phyloP scores from a whole-genome alignment of 176 grass and related monocot genomes.

The Paspalum notatum region DNA sequence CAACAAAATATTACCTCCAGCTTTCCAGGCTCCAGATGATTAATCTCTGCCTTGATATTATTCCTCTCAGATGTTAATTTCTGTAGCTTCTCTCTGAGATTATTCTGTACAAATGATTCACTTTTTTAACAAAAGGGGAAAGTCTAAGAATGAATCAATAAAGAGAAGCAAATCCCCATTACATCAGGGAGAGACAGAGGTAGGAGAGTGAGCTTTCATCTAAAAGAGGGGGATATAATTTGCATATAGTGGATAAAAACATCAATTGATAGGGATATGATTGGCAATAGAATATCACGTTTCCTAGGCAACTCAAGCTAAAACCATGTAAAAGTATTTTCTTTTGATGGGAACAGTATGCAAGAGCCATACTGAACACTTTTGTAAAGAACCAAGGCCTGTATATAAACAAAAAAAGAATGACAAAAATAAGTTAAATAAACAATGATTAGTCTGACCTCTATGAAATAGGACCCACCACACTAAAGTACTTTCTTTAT shows the following conservation, averaged over 20 bases:
- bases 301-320: too few species aligned
- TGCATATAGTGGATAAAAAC: background rate
- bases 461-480: background rate
- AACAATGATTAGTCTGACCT: background rate
- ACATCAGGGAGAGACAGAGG: background rate
- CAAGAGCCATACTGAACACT: background rate
- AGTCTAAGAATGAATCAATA: constrained; percentile 2
- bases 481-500: background rate
- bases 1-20: constrained; percentile 63
- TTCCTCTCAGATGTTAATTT: constrained; percentile 73
- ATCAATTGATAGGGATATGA: constrained; percentile 2
- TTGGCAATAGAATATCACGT: too few species aligned
- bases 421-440: background rate
- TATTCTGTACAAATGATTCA: constrained; percentile 61
- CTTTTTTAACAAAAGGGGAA: background rate
- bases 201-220: background rate
- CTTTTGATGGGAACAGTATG: too few species aligned
- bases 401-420: background rate
- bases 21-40: constrained; percentile 72
- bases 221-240: background rate
- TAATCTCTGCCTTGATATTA: constrained; percentile 78
- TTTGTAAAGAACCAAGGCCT: background rate
- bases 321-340: too few species aligned
- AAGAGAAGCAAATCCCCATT: background rate
- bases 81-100: constrained; percentile 69